Base-by-base conservation (phyloP, 306 rosid species). In the Medicago lupulina region DNA sequence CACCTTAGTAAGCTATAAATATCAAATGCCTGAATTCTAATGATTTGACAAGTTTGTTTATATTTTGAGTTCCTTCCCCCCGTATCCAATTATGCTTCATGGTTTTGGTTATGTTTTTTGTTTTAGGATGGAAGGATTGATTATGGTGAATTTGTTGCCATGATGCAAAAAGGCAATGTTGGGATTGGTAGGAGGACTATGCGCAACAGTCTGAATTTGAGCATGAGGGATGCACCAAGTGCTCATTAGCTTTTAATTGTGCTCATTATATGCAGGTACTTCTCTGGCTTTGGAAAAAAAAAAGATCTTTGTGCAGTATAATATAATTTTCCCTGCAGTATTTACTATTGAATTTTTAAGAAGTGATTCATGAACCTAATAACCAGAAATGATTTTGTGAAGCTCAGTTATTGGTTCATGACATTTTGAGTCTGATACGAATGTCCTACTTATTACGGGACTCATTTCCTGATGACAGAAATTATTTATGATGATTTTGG, bases 111-210 rank as follows among this genome's bases (percentile, higher is more conserved):
- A 9, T 67, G 59, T 76, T 17, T 53, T 63, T 55, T 72, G 25
- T 79, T 75, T 71, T 76, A 93, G 98, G 98, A 93, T 80, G 98
- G 98, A 84, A 89, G 96, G 79, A 93, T 93, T 10, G 98, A 93
- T 82, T 93, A 93, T 46, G 86, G 98, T 70, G 98, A 93, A 76
- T 93, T 93, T 79, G 91, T 88, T 64, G 98, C 98, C 68, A 93
- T 93, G 98, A 93, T 93, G 98, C 97, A 86, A 86, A 92, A 92
- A 80, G 98, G 98, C 72, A 93, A 91, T 76, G 85, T 86, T 50
- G 92, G 92, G 64, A 55, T 93, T 65, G 98, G 98, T 83, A 89
- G 98, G 82, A 89, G 98, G 88, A 93, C 97, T 41, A 91, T 93
- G 93, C 86, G 97, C 62, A 91, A 93, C 82, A 93, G 98, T 84